phyloP scores from a whole-genome alignment of 495 filamentous ascomycete genomes.

The Hypomontagnella submonticulosa region DNA sequence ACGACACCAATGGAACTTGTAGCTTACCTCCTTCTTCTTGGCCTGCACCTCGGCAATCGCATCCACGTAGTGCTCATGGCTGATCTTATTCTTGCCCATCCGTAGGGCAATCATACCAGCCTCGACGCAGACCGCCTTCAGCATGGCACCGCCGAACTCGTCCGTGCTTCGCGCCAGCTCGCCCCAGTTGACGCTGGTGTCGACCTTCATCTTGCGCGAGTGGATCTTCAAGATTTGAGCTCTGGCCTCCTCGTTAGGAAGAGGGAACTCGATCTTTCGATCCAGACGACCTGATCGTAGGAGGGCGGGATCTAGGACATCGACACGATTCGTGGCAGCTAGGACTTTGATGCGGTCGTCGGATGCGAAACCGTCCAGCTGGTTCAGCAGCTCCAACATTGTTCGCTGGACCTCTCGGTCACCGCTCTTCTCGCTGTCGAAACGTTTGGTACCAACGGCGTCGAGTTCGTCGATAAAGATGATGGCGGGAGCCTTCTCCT shows the following conservation, averaged over 20 bases:
- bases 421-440: conserved; percentile 98
- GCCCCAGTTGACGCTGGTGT: conserved; percentile 92
- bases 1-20: neutral
- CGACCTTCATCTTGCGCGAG: conserved; percentile 97
- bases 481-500: conserved; percentile 97
- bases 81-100: conserved; percentile 91
- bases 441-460: conserved; percentile 97
- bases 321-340: conserved; percentile 96
- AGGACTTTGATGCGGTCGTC: conserved; percentile 99
- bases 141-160: conserved; percentile 96
- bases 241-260: conserved; percentile 98
- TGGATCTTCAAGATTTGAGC: conserved; percentile 98
- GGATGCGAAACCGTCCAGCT: conserved; percentile 98
- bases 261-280: conserved; percentile 98
- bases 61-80: conserved; percentile 99
- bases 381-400: conserved; percentile 98
- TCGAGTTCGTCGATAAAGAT: conserved; percentile 99
- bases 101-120: conserved; percentile 98
- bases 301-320: conserved; percentile 95
- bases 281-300: conserved; percentile 95
- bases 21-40: conserved; percentile 92
- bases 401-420: conserved; percentile 98
- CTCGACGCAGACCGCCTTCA: conserved; percentile 99
- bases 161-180: conserved; percentile 98
- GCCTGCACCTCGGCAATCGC: conserved; percentile 96